Evolutionary conservation across 2,329 filamentous ascomycete genomes (phyloP).

Genomic region (Penicillium sp.): DNA sequence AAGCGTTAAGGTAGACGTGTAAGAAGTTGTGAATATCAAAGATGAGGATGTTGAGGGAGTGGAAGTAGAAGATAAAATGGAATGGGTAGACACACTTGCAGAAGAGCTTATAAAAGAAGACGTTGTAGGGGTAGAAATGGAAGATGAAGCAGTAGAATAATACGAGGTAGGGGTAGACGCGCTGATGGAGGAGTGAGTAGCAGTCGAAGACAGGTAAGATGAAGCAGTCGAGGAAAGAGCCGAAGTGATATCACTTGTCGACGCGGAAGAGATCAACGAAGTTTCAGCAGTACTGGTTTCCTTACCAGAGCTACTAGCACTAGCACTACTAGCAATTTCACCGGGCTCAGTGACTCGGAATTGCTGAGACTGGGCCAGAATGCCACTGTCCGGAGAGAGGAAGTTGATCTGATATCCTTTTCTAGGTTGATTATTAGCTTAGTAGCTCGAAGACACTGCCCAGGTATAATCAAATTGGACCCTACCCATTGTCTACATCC

Average conservation of each 20-base stretch:
- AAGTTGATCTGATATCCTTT: constrained; percentile 47
- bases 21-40: background rate
- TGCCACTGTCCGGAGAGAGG: constrained; percentile 37
- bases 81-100: constrained; percentile 20
- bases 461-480: background rate
- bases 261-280: constrained; percentile 21
- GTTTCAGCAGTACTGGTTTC: constrained; percentile 27
- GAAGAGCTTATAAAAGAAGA: constrained; percentile 25
- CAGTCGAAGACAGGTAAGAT: constrained; percentile 19
- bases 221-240: constrained; percentile 16
- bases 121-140: constrained; percentile 17
- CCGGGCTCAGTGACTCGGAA: constrained; percentile 29
- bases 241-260: constrained; percentile 14
- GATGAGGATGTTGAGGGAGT: background rate
- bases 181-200: constrained; percentile 10
- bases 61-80: constrained; percentile 5
- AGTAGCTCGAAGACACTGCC: background rate
- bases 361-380: constrained; percentile 43
- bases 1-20: background rate
- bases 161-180: constrained; percentile 12
- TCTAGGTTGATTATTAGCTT: constrained; percentile 5
- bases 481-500: constrained; percentile 26
- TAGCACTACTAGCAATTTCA: constrained; percentile 16
- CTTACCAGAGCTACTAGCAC: constrained; percentile 24
- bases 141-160: constrained; percentile 16